These are phyloP conservation scores for Bretziella fagacearum DNA, from an alignment of 2,329 filamentous ascomycete genomes.

Conservation along the genomic window DNA sequence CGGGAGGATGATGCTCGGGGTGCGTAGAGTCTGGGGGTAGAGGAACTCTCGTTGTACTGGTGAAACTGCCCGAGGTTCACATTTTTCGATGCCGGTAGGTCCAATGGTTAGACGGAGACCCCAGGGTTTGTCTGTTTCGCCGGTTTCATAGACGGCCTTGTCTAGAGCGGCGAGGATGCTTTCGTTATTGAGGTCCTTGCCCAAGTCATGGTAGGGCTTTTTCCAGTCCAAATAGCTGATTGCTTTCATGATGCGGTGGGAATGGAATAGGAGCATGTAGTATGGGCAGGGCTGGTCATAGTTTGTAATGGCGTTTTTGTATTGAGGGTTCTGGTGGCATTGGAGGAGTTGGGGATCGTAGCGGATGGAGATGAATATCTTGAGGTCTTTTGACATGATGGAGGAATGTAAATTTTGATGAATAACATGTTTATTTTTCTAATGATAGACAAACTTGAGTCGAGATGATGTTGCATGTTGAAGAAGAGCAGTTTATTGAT, in stretches of 20 bases:
- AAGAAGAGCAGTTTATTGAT: not conserved
- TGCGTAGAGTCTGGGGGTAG: not conserved
- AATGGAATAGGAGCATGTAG: conserved; percentile 67
- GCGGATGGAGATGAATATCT: conserved; percentile 54
- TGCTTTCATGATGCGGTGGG: conserved; percentile 56
- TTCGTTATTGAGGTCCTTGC: conserved; percentile 22
- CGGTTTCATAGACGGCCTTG: not conserved
- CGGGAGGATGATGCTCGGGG: conserved; percentile 29
- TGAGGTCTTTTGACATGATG: conserved; percentile 31
- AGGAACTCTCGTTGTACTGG: conserved; percentile 32
- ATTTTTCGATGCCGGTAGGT: not conserved
- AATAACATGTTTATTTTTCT: too few relatives aligned
- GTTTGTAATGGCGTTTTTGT: conserved; percentile 35
- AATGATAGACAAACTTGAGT: not conserved
- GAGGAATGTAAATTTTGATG: too few relatives aligned
- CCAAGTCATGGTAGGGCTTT: conserved; percentile 25
- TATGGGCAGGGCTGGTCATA: conserved; percentile 38
- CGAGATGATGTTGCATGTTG: not conserved
- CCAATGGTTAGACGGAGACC: conserved; percentile 19
- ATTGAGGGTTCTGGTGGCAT: conserved; percentile 24
- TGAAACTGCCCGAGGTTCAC: not conserved
- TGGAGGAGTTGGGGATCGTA: conserved; percentile 44
- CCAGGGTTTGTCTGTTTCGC: not conserved
- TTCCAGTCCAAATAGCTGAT: conserved; percentile 40
- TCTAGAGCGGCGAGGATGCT: conserved; percentile 18